A percentile compares a stretch with the other conserved stretches of the same genome.
phyloP scores from a whole-genome alignment of 2,329 filamentous ascomycete species.

The Macrophomina phaseolina region DNA sequence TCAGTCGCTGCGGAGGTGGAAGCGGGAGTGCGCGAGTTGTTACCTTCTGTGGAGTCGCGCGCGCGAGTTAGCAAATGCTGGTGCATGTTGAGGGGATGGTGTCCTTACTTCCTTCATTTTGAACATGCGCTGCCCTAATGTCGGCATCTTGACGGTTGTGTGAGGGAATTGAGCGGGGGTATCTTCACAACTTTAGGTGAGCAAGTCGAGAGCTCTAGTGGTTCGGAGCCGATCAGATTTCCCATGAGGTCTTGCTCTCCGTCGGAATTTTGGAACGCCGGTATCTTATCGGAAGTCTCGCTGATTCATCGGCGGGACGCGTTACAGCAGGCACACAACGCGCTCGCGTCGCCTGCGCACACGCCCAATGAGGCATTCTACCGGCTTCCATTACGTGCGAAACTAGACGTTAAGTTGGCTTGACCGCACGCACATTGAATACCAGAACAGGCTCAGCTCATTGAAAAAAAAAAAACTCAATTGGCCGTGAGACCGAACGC shows the following conservation, averaged over 20 bases:
- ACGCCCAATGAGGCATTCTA: not conserved
- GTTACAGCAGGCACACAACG: not conserved
- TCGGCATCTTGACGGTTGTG: slow-evolving; percentile 51
- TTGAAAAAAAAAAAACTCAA: slow-evolving; percentile 17
- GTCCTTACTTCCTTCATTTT: slow-evolving; percentile 68
- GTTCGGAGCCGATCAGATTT: slow-evolving; percentile 23
- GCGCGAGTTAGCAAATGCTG: slow-evolving; percentile 2
- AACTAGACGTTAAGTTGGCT: too few species aligned
- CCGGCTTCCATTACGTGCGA: too few species aligned
- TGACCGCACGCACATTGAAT: not conserved
- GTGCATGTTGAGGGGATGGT: not conserved
- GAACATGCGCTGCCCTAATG: slow-evolving; percentile 72
- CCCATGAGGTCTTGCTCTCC: not conserved
- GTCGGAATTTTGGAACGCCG: slow-evolving; percentile 26
- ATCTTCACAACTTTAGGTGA: not conserved
- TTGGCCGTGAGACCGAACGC: slow-evolving; percentile 23
- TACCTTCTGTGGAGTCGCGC: slow-evolving; percentile 9
- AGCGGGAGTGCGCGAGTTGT: slow-evolving; percentile 5
- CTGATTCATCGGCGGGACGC: slow-evolving; percentile 16
- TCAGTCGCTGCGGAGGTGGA: slow-evolving; percentile 20
- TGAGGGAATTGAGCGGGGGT: not conserved
- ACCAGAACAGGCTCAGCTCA: not conserved
- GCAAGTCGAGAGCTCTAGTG: not conserved
- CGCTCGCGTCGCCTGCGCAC: not conserved
- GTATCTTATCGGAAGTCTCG: slow-evolving; percentile 21